These are phyloP conservation scores for Helicostylum pulchrum DNA, from an alignment of 192 early-diverging fungal genomes.

Conservation along the genomic window DNA sequence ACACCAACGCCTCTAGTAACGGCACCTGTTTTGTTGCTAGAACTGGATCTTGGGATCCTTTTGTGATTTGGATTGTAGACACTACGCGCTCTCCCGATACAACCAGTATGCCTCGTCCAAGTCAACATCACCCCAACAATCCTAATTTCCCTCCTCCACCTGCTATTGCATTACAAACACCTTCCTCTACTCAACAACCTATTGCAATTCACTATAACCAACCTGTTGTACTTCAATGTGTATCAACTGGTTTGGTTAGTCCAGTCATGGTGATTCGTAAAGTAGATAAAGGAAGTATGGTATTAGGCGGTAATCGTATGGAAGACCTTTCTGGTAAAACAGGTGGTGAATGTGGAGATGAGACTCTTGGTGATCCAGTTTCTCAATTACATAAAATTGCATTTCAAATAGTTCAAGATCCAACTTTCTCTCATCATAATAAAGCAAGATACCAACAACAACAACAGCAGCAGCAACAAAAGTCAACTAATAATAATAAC, in stretches of 20 bases:
- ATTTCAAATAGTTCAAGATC: slow-evolving; percentile 67
- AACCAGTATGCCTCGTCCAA: slow-evolving; percentile 6
- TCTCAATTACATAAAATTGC: slow-evolving; percentile 91
- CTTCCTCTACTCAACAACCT: slow-evolving; percentile 40
- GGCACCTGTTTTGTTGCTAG: slow-evolving; percentile 70
- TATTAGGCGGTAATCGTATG: slow-evolving; percentile 55
- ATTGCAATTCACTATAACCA: slow-evolving; percentile 88
- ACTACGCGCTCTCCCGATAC: slow-evolving; percentile 50
- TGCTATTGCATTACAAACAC: slow-evolving; percentile 66
- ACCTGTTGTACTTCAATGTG: slow-evolving; percentile 80
- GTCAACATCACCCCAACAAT: slow-evolving; percentile 19
- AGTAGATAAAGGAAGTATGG: slow-evolving; percentile 77
- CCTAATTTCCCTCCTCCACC: slow-evolving; percentile 65
- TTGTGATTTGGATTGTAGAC: slow-evolving; percentile 82
- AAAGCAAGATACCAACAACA: neutral
- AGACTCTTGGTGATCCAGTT: slow-evolving; percentile 75
- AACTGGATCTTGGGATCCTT: slow-evolving; percentile 80
- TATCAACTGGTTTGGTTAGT: slow-evolving; percentile 77
- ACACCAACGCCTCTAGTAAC: slow-evolving; percentile 11
- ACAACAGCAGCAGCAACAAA: neutral
- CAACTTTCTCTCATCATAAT: slow-evolving; percentile 31
- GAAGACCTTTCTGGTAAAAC: slow-evolving; percentile 19
- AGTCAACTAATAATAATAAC: neutral
- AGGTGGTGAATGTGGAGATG: slow-evolving; percentile 45
- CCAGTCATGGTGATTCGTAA: slow-evolving; percentile 81